Evolutionary conservation across 495 filamentous ascomycete genomes (phyloP).

Genomic region (Diplogelasinospora grovesii): DNA sequence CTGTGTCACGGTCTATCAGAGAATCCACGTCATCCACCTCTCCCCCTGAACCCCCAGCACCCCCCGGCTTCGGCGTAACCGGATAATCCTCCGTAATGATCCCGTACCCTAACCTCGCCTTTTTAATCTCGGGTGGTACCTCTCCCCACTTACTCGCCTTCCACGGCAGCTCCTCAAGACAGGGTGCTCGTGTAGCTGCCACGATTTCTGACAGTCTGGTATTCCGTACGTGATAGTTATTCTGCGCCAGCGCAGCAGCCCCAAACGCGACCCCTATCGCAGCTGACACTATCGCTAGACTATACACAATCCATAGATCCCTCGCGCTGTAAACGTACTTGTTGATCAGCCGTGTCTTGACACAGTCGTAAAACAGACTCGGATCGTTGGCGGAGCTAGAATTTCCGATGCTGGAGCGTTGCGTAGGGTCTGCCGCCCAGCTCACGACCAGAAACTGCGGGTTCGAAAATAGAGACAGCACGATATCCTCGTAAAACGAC

Average conservation of each 20-base stretch:
- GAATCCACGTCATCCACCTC: not conserved
- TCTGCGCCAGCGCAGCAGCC: constrained; percentile 17
- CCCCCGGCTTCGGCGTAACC: constrained; percentile 6
- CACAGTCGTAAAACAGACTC: constrained; percentile 18
- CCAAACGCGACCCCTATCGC: constrained; percentile 17
- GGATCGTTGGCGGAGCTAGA: not conserved
- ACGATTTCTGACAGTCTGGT: constrained; percentile 18
- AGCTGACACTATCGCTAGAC: constrained; percentile 12
- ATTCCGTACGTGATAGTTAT: constrained; percentile 21
- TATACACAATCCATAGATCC: constrained; percentile 26
- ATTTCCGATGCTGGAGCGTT: constrained; percentile 9
- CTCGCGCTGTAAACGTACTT: constrained; percentile 18
- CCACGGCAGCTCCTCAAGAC: constrained; percentile 22
- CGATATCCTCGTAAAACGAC: constrained; percentile 22
- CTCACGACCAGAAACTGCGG: constrained; percentile 21
- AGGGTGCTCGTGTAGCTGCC: constrained; percentile 23
- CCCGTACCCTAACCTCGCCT: constrained; percentile 17
- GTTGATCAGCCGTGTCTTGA: constrained; percentile 15
- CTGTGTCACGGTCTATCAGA: no score
- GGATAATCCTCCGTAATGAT: constrained; percentile 10
- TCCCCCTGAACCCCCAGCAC: not conserved
- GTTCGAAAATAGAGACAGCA: constrained; percentile 21
- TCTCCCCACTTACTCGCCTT: constrained; percentile 21
- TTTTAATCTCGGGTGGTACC: constrained; percentile 17
- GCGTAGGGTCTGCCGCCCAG: constrained; percentile 15